These are phyloP conservation scores for Vigna mungo DNA, from an alignment of 306 rosid genomes.

Conservation along the genomic window DNA sequence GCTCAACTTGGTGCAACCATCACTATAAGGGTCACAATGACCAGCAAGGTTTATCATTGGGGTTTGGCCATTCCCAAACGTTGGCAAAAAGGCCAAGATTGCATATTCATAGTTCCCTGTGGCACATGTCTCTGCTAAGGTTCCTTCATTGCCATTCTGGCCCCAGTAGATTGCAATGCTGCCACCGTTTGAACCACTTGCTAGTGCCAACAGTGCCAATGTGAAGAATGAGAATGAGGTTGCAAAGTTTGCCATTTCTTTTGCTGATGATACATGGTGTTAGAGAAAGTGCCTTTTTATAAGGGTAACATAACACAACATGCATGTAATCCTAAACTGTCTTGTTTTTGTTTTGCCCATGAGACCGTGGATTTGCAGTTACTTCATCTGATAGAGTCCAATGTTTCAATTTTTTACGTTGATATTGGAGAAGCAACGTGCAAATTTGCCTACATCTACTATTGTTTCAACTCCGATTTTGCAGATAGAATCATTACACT, in stretches of 20 bases:
- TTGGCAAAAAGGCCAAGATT: conserved; percentile 52
- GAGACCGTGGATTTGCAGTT: conserved; percentile 2
- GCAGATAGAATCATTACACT: conserved; percentile 11
- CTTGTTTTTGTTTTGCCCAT: background rate
- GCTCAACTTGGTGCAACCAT: conserved; percentile 44
- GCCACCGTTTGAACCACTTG: conserved; percentile 44
- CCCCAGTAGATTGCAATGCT: conserved; percentile 56
- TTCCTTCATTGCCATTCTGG: conserved; percentile 48
- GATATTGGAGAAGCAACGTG: conserved; percentile 28
- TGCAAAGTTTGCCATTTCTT: conserved; percentile 43
- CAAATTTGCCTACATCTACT: background rate
- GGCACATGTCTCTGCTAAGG: conserved; percentile 44
- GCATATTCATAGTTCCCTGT: conserved; percentile 49
- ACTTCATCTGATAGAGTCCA: background rate
- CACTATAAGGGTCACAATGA: conserved; percentile 48
- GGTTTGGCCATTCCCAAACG: conserved; percentile 52
- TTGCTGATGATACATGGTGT: conserved; percentile 12
- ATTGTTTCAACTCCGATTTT: conserved; percentile 8
- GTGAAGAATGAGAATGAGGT: conserved; percentile 36
- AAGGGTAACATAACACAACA: conserved; percentile 23
- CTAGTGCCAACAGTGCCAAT: conserved; percentile 36
- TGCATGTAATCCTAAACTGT: background rate
- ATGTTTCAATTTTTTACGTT: conserved; percentile 22
- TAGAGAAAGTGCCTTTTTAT: conserved; percentile 39
- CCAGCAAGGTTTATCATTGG: conserved; percentile 55